Percentiles rank a stretch among this genome's conserved stretches.
phyloP scores from a whole-genome alignment of 2,329 filamentous ascomycete genomes.

The Niveomyces coronatus region DNA sequence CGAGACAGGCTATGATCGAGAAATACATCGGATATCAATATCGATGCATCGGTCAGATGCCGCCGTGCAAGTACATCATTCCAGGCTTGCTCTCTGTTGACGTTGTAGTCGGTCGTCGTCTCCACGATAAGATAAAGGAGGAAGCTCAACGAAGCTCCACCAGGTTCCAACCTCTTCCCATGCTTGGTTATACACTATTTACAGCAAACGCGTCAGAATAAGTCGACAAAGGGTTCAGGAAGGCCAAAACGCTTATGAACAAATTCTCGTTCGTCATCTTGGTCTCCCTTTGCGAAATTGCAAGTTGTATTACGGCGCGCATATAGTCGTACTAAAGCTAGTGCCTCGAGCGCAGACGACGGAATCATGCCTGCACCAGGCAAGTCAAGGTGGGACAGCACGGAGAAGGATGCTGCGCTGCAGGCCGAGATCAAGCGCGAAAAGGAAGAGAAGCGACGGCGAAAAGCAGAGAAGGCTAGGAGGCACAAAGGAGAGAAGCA shows the following conservation, averaged over 20 bases:
- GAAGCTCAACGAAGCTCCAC: conserved; percentile 4
- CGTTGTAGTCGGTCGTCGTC: no score
- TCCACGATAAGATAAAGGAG: conserved; percentile 4
- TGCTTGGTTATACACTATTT: not conserved
- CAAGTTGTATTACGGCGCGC: conserved; percentile 2
- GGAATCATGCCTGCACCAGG: conserved; percentile 45
- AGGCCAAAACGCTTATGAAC: no score
- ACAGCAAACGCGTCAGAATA: no score
- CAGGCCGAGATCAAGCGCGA: conserved; percentile 65
- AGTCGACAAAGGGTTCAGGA: no score
- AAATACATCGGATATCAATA: no score
- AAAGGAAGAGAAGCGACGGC: conserved; percentile 80
- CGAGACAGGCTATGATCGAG: no score
- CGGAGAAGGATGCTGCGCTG: conserved; percentile 67
- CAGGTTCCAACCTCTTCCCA: not conserved
- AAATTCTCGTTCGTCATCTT: no score
- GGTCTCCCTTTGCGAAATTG: not conserved
- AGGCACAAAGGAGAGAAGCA: conserved; percentile 42
- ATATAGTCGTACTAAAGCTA: conserved; percentile 1
- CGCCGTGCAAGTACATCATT: no score
- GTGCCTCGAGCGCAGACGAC: conserved; percentile 1
- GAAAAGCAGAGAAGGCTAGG: conserved; percentile 72
- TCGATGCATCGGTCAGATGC: no score
- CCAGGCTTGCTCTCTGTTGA: no score
- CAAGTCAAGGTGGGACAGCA: conserved; percentile 80